Conservation (phyloP, 441 rosid genomes). For the Adansonia grandidieri region DNA sequence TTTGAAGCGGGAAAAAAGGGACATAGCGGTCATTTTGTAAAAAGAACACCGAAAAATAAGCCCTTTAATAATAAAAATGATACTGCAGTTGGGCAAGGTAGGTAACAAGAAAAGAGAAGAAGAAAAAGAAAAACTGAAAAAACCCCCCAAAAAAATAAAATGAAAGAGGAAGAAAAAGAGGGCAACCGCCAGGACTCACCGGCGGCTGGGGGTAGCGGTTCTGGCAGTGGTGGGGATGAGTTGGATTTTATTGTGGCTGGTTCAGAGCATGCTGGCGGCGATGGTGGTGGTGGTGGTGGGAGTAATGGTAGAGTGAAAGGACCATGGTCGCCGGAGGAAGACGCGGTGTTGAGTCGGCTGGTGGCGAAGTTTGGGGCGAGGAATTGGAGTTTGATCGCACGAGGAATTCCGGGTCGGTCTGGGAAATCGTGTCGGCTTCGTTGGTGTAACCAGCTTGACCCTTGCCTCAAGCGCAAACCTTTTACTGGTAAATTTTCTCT, state of each 20-base stretch:
- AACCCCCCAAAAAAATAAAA: slow-evolving; percentile 27
- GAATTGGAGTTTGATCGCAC: slow-evolving; percentile 94
- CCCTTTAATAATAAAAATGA: slow-evolving; percentile 22
- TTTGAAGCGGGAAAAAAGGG: slow-evolving; percentile 16
- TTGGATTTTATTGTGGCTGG: slow-evolving; percentile 19
- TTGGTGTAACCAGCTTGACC: slow-evolving; percentile 97
- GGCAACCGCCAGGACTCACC: slow-evolving; percentile 23
- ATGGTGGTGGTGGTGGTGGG: slow-evolving; percentile 20
- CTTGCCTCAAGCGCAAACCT: slow-evolving; percentile 83
- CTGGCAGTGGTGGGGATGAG: slow-evolving; percentile 21
- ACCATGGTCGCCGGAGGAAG: slow-evolving; percentile 95
- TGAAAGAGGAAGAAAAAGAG: slow-evolving; percentile 37
- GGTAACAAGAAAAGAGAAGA: slow-evolving; percentile 30
- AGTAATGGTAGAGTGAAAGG: slow-evolving; percentile 59
- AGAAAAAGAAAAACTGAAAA: slow-evolving; percentile 20
- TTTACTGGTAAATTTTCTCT: slow-evolving; percentile 56
- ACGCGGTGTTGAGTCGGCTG: slow-evolving; percentile 59
- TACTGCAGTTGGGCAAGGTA: slow-evolving; percentile 56
- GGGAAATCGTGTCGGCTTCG: slow-evolving; percentile 93
- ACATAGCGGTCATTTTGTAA: slow-evolving; percentile 29
- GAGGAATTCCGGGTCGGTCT: slow-evolving; percentile 86
- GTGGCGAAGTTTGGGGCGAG: slow-evolving; percentile 78
- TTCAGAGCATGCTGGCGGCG: slow-evolving; percentile 29
- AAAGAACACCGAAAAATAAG: slow-evolving; percentile 41
- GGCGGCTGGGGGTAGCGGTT: slow-evolving; percentile 19